Evolutionary conservation across 1,139 yeast genomes (phyloP), one percentile per base, ranked within the genome.

Genomic region (Saccharomyces pastorianus): DNA sequence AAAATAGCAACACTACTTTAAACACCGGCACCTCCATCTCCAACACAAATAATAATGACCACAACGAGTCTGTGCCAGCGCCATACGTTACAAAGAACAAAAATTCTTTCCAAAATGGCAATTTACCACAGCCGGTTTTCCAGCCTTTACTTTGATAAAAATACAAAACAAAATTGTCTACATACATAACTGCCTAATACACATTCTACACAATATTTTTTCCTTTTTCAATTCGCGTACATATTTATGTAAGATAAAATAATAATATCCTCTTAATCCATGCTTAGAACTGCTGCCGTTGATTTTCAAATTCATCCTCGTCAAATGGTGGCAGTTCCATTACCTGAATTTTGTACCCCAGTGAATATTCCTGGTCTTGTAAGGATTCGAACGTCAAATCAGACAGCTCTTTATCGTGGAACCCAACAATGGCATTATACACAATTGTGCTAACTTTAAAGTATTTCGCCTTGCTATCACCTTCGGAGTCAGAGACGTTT

Each of bases 341-440:
- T 6, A 64, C 64, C 20, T 60, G 53, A 46, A 67, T 52, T 44
- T 53, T 57, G 55, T 65, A 66, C 28, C 68, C 68, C 50, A 61
- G 29, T 23, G 65, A 58, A 53, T 65, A 67, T 50, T 67, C 70
- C 52, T 64, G 65, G 47, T 59, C 63, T 44, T 59, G 59, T 41
- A 67, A 54, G 38, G 59, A 54, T 28, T 61, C 58, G 26, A 59
- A 51, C 49, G 68, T 64, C 26, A 61, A 17, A 46, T 66, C 69
- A 51, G 61, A 59, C 13, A 63, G 56, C 50, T 64, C 68, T 52
- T 64, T 61, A 31, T 64, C 64, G 56, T 66, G 65, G 50, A 66
- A 67, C 5, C 70, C 70, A 20, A 67, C 60, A 28, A 67, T 59
- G 13, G 70, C 70, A 49, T 60, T 64, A 57, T 64, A 67, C 28